Evolutionary conservation across 164 flowering plant species (phyloP).

Genomic region (Tetracentron sinense): DNA sequence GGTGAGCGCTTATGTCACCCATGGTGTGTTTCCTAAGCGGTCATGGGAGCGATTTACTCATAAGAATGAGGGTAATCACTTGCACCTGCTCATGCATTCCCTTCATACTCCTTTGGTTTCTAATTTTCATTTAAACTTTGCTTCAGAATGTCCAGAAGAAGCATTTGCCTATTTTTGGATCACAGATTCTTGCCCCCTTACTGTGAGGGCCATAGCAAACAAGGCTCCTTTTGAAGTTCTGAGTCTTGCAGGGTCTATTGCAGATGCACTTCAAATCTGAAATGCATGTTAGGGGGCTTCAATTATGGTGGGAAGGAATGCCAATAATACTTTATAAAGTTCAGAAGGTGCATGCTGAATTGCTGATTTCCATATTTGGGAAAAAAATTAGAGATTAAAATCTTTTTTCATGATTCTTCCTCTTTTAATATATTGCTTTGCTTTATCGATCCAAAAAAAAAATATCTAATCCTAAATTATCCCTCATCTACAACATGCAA

Average conservation of each 20-base stretch:
- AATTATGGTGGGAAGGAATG: background rate
- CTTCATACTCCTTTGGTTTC: background rate
- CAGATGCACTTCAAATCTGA: slow-evolving; percentile 89
- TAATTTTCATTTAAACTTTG: background rate
- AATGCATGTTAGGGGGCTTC: background rate
- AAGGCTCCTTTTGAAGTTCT: slow-evolving; percentile 87
- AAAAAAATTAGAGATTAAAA: too few relatives aligned
- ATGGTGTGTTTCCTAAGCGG: slow-evolving; percentile 68
- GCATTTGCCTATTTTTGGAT: slow-evolving; percentile 89
- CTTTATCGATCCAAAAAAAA: too few relatives aligned
- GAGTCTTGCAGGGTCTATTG: slow-evolving; percentile 90
- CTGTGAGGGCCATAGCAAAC: slow-evolving; percentile 72
- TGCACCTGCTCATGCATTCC: background rate
- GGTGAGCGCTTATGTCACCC: background rate
- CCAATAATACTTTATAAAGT: background rate
- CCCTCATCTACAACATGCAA: too few relatives aligned
- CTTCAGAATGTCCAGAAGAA: slow-evolving; percentile 35
- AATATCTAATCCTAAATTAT: too few relatives aligned
- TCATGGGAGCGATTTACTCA: slow-evolving; percentile 80
- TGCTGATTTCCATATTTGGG: too few relatives aligned
- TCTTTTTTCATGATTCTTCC: too few relatives aligned
- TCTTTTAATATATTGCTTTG: too few relatives aligned
- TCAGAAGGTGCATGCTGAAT: too few relatives aligned
- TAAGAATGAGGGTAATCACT: slow-evolving; percentile 47
- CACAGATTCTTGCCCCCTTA: slow-evolving; percentile 91